Evolutionary conservation across 2,329 filamentous ascomycete species (phyloP), one percentile per base, ranked within the genome.

Genomic region (Thermoascus crustaceus): DNA sequence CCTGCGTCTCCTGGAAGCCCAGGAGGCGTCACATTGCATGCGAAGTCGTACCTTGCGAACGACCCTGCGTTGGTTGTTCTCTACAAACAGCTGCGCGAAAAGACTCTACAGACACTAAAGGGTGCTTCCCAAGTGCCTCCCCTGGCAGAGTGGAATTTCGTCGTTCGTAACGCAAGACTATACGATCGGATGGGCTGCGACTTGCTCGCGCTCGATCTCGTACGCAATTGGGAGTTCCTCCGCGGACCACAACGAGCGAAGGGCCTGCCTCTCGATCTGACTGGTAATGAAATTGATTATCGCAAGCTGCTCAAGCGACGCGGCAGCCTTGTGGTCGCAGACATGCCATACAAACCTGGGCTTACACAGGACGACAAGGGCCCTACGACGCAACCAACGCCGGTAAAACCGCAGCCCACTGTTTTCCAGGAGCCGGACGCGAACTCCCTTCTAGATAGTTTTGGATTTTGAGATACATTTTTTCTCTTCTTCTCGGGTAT

Each of bases 181-280:
- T 96, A 88, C 53, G 82, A 83, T 56, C 80, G 85, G 6, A 95
- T 91, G 88, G 89, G 91, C 3, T 94, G 91, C 53, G 89, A 95
- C 58, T 61, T 94, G 6, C 73, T 96, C 0, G 91, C 88, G 1
- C 67, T 96, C 4, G 85, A 93, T 50, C 67, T 96, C 4, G 82
- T 67, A 8, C 54, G 57, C 13, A 57, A 61, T 34, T 68, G 80
- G 83, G 70, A 58, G 66, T 66, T 63, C 35, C 43, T 59, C 22
- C 48, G 47, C 20, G 35, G 35, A 18, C 27, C 35, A 21, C 48
- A 45, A 4, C 46, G 50, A 25, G 48, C 58, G 23, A 65, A 68
- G 3, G 54, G 48, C 11, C 41, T 47, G 3, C 38, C 47, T 7
- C 30, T 47, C 9, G 44, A 48, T 5, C 42, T 59, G 8, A 39